A percentile compares a stretch with the other conserved stretches of the same genome.
phyloP scores from a whole-genome alignment of 768 basidiomycete species.

The Phaeotremella fagi region DNA sequence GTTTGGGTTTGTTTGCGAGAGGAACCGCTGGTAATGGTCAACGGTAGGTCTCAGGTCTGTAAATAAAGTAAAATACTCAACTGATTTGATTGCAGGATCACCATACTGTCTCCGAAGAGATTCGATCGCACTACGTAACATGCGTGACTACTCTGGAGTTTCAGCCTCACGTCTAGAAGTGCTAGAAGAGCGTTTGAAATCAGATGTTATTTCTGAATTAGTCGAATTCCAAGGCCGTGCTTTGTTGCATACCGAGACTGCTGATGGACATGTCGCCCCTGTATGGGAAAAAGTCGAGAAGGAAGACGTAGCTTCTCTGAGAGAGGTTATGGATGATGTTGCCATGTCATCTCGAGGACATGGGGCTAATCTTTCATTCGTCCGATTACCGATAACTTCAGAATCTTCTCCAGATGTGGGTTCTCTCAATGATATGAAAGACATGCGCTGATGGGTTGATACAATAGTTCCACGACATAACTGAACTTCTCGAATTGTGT shows the following conservation, averaged over 20 bases:
- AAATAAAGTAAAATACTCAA: too few species aligned
- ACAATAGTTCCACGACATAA: constrained; percentile 41
- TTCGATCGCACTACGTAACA: constrained; percentile 80
- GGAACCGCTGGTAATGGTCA: constrained; percentile 56
- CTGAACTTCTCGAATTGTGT: constrained; percentile 65
- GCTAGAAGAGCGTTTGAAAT: constrained; percentile 80
- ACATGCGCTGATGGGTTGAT: constrained; percentile 5
- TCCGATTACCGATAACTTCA: constrained; percentile 86
- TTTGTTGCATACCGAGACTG: constrained; percentile 80
- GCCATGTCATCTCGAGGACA: constrained; percentile 49
- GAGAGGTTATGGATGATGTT: constrained; percentile 70
- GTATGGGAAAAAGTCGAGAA: constrained; percentile 85
- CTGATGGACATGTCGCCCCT: constrained; percentile 82
- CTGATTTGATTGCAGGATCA: constrained; percentile 23
- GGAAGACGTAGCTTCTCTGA: constrained; percentile 70
- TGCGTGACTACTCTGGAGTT: constrained; percentile 87
- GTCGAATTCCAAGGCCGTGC: constrained; percentile 76
- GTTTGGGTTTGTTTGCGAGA: constrained; percentile 93
- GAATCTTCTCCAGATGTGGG: constrained; percentile 58
- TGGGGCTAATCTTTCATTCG: constrained; percentile 60
- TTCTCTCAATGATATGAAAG: constrained; percentile 6
- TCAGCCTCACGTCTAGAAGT: constrained; percentile 82
- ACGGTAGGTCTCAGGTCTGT: constrained; percentile 78
- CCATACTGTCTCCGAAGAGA: constrained; percentile 76
- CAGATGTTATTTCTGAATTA: constrained; percentile 81